phyloP scores from a whole-genome alignment of 2,329 filamentous ascomycete species.

The Arthroderma uncinatum region DNA sequence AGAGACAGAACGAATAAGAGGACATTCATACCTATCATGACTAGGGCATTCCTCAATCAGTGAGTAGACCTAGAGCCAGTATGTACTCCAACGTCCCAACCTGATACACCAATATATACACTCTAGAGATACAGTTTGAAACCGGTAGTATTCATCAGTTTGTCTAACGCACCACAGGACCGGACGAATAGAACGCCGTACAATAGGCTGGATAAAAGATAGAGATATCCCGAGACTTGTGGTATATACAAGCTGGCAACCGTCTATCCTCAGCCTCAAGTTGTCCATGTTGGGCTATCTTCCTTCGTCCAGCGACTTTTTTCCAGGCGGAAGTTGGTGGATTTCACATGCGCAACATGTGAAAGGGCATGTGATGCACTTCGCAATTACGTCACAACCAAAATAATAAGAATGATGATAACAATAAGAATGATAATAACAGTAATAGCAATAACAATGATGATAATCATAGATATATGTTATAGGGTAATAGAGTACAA shows the following conservation, averaged over 20 bases:
- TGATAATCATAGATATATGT: too few species aligned
- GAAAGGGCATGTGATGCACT: conserved; percentile 4
- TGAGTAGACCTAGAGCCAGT: background rate
- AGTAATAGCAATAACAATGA: background rate
- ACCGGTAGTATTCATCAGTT: too few species aligned
- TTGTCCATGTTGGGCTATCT: background rate
- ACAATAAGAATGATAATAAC: background rate
- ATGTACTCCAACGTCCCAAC: background rate
- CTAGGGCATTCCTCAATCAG: background rate
- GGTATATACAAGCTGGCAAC: too few species aligned
- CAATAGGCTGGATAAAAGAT: too few species aligned
- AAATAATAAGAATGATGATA: background rate
- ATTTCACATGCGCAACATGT: conserved; percentile 4
- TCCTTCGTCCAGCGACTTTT: background rate
- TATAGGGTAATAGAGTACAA: too few species aligned
- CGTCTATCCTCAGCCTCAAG: background rate
- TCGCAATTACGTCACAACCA: background rate
- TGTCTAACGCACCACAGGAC: too few species aligned
- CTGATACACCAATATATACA: background rate
- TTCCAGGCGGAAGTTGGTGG: background rate
- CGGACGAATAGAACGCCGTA: background rate
- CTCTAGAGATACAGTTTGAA: too few species aligned
- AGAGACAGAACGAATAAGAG: background rate
- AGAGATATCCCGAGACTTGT: too few species aligned
- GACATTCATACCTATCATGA: background rate